Base-by-base conservation (phyloP, 1,139 yeast species). In the Ashbya aceris region DNA sequence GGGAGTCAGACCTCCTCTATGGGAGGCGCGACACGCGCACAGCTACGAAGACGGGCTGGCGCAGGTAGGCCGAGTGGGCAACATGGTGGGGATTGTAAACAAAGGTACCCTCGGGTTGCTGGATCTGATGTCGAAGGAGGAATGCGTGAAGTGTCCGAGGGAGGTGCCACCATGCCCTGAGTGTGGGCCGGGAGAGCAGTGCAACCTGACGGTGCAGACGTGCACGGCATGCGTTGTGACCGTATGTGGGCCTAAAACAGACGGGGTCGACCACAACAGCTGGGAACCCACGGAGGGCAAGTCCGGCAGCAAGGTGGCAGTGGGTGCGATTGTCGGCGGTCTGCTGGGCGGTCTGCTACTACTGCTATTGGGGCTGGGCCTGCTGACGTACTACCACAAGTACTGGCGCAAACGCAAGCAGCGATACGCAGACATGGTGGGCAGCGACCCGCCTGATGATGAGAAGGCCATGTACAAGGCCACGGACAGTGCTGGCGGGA, bases 321-420 rank as follows among this genome's bases (percentile, higher is more conserved):
- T 14, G 31, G 31, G 23, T 3, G 31, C 31, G 23, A 37, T 46
- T 33, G 62, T 64, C n/a, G 84, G 85, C 13, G 83, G 77, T 2
- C 73, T 79, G 2, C 77, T 77, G 0, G 87, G 84, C 5, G 84
- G 84, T 26, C 77, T 76, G 1, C 68, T 74, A 2, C 62, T 70
- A 2, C 69, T 66, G 2, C 53, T 73, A 2, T 17, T 74, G 1
- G 61, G 67, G 0, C 36, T 70, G 2, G 67, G 66, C 2, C 50
- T 68, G 56, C 65, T 62, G 49, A 49, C 68, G 41, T 68, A 66
- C 51, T 41, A 46, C 32, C 59, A 58, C 44, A 65, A 58, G 47
- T 67, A 68, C 57, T 65, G 66, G 57, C 64, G 60, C 45, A 58
- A 59, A 38, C 55, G 49, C 35, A 49, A 53, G 27, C 52, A 42